Evolutionary conservation across 192 early-diverging fungal genomes (phyloP).

Genomic region (Coemansia sp.): DNA sequence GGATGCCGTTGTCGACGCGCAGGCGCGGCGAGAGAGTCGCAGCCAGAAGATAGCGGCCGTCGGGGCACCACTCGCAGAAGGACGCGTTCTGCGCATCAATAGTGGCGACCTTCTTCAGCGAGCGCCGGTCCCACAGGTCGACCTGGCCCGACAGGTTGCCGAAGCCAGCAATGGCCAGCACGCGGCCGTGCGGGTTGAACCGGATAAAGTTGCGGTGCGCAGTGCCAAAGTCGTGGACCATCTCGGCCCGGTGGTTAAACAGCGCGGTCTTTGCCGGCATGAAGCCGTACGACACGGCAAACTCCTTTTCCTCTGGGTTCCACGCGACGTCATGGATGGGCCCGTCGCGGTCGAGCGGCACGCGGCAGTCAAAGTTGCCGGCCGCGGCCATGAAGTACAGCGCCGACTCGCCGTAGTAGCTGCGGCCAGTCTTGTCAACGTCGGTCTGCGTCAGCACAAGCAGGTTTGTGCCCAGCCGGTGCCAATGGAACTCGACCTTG

Average conservation of each 20-base stretch:
- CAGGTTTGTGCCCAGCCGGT: slow-evolving; percentile 79
- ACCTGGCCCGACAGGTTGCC: slow-evolving; percentile 93
- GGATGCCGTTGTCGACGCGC: slow-evolving; percentile 96
- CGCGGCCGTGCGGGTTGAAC: slow-evolving; percentile 87
- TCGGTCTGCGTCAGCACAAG: slow-evolving; percentile 93
- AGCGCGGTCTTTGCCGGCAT: slow-evolving; percentile 93
- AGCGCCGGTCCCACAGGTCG: slow-evolving; percentile 91
- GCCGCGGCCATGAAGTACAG: slow-evolving; percentile 88
- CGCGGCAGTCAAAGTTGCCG: slow-evolving; percentile 90
- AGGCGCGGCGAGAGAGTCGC: slow-evolving; percentile 89
- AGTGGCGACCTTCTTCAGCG: slow-evolving; percentile 76
- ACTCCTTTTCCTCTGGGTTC: slow-evolving; percentile 96
- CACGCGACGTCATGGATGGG: slow-evolving; percentile 96
- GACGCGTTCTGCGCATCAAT: slow-evolving; percentile 83
- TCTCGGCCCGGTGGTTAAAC: slow-evolving; percentile 85
- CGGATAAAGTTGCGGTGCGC: slow-evolving; percentile 85
- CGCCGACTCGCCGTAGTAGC: slow-evolving; percentile 96
- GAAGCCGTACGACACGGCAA: slow-evolving; percentile 90
- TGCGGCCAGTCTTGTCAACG: slow-evolving; percentile 89
- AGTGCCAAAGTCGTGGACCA: slow-evolving; percentile 79
- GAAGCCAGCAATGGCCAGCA: slow-evolving; percentile 89
- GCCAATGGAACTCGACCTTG: slow-evolving; percentile 91
- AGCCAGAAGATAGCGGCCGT: slow-evolving; percentile 90
- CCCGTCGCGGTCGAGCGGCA: slow-evolving; percentile 77
- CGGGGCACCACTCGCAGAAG: slow-evolving; percentile 85